phyloP scores from a whole-genome alignment of 352 stramenopile species.

The Phytophthora crassamura region DNA sequence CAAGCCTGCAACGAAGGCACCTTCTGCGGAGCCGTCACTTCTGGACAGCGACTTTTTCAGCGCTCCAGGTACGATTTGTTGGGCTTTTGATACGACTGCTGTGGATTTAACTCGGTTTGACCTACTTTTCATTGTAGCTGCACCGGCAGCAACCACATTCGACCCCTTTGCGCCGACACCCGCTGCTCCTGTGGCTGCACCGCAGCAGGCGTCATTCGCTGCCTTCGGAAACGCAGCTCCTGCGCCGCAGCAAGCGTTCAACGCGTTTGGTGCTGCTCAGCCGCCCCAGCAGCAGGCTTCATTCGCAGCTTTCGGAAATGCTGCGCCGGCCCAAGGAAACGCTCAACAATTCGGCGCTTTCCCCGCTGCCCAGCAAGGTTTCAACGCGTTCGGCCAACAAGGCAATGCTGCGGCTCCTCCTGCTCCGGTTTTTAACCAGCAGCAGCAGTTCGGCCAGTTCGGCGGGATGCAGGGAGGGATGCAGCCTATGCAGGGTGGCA shows the following conservation, averaged over 20 bases:
- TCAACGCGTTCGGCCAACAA: constrained; percentile 60
- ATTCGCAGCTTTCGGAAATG: constrained; percentile 71
- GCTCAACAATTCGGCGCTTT: constrained; percentile 55
- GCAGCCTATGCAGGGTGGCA: constrained; percentile 47
- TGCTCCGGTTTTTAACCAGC: constrained; percentile 59
- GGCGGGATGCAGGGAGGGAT: constrained; percentile 50
- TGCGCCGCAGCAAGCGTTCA: constrained; percentile 57
- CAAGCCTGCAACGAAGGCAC: constrained; percentile 53
- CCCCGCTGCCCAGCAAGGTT: constrained; percentile 43
- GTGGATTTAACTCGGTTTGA: not conserved
- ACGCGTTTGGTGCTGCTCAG: constrained; percentile 57
- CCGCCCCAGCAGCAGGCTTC: constrained; percentile 46
- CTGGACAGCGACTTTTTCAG: constrained; percentile 84
- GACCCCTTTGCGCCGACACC: constrained; percentile 69
- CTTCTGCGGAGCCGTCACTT: constrained; percentile 70
- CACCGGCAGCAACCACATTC: constrained; percentile 52
- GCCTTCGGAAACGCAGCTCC: constrained; percentile 47
- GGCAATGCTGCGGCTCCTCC: constrained; percentile 37
- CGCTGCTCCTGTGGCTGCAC: constrained; percentile 28
- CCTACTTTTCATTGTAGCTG: constrained; percentile 16
- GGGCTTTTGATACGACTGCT: constrained; percentile 1
- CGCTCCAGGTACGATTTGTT: constrained; percentile 36
- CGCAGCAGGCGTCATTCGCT: constrained; percentile 42
- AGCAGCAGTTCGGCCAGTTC: constrained; percentile 56
- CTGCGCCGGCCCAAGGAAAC: constrained; percentile 34